These are phyloP conservation scores for Phytopythium ostracodes DNA, from an alignment of 352 stramenopile genomes.

Conservation along the genomic window DNA sequence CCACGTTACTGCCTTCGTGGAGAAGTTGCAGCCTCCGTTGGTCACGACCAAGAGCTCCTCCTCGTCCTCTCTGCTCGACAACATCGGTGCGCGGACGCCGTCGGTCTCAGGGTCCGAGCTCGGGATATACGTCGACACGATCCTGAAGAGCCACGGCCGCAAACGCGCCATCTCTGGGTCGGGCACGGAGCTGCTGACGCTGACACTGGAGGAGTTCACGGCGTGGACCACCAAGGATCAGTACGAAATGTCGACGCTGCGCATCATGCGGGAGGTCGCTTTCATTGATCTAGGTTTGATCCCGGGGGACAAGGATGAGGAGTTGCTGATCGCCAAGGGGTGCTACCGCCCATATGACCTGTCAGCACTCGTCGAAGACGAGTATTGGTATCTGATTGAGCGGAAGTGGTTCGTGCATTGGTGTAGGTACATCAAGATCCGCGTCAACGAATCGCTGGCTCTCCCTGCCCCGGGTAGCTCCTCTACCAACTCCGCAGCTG, in stretches of 20 bases:
- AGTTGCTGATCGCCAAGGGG: conserved; percentile 59
- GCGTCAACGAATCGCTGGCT: conserved; percentile 28
- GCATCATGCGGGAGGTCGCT: conserved; percentile 81
- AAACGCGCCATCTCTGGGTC: conserved; percentile 28
- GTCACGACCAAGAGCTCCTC: conserved; percentile 51
- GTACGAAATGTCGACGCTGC: conserved; percentile 74
- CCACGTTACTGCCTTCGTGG: conserved; percentile 58
- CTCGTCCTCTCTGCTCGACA: conserved; percentile 44
- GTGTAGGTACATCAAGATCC: conserved; percentile 72
- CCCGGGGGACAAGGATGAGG: conserved; percentile 72
- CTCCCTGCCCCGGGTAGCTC: conserved; percentile 11
- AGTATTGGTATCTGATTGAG: conserved; percentile 82
- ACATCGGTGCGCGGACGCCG: conserved; percentile 53
- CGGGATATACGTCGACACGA: conserved; percentile 69
- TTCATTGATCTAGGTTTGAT: conserved; percentile 81
- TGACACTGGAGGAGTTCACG: conserved; percentile 71
- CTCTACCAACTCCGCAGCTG: conserved; percentile 15
- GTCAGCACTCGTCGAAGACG: conserved; percentile 65
- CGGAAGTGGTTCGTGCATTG: conserved; percentile 85
- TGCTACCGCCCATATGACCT: conserved; percentile 81
- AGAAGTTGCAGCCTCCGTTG: conserved; percentile 45
- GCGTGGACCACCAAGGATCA: conserved; percentile 57
- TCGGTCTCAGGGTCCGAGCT: conserved; percentile 78
- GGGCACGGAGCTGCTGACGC: conserved; percentile 27
- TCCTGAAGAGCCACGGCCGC: conserved; percentile 58